Evolutionary conservation across 2,329 filamentous ascomycete genomes (phyloP).

Genomic region (Alternaria sp.): DNA sequence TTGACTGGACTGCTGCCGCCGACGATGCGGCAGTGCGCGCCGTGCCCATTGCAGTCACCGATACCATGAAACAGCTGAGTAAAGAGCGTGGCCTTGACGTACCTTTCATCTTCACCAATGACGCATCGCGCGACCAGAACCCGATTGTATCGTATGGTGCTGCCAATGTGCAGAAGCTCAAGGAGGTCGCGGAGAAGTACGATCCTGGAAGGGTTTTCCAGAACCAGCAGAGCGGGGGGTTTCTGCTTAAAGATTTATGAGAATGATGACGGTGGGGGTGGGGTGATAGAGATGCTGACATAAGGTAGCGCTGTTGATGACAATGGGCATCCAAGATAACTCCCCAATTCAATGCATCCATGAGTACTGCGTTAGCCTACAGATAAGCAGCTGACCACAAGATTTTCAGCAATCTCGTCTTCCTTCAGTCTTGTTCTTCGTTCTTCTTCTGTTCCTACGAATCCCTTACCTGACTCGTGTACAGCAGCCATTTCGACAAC

Average conservation of each 20-base stretch:
- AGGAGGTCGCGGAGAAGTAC: background rate
- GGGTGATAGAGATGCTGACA: accelerated
- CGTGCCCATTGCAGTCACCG: background rate
- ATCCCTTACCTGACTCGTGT: too few relatives aligned
- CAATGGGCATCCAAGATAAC: too few relatives aligned
- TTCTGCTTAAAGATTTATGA: background rate
- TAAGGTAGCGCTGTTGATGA: too few relatives aligned
- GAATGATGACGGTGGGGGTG: background rate
- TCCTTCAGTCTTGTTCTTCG: too few relatives aligned
- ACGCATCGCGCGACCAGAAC: background rate
- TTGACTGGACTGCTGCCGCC: background rate
- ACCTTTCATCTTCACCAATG: background rate
- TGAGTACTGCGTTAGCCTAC: accelerated
- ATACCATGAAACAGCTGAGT: background rate
- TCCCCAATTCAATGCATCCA: too few relatives aligned
- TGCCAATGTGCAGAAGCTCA: background rate
- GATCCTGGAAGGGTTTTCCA: background rate
- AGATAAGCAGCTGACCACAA: too few relatives aligned
- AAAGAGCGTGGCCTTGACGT: background rate
- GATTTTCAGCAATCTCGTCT: accelerated
- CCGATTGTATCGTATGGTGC: background rate
- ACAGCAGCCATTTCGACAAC: too few relatives aligned
- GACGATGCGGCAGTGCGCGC: background rate
- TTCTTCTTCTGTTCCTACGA: too few relatives aligned
- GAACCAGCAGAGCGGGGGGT: background rate